phyloP scores from a whole-genome alignment of 495 filamentous ascomycete genomes.

The Hypoxylon subgilvum region DNA sequence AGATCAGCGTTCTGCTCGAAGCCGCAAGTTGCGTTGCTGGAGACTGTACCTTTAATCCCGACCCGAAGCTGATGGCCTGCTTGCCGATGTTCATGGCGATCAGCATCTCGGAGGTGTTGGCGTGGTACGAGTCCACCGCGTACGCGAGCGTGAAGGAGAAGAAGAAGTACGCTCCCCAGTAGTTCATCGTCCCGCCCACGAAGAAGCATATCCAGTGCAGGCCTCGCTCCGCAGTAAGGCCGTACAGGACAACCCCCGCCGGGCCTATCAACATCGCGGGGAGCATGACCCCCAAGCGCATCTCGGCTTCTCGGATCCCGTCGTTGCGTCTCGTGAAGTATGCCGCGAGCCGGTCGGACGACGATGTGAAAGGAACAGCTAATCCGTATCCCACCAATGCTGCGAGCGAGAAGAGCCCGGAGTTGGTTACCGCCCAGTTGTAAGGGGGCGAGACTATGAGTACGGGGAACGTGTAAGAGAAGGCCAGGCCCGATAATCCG shows the following conservation, averaged over 20 bases:
- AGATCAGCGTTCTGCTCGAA: too few relatives aligned
- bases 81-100: constrained; percentile 75
- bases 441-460: constrained; percentile 62
- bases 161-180: constrained; percentile 62
- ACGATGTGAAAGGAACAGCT: constrained; percentile 62
- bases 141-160: constrained; percentile 68
- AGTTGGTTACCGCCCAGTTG: constrained; percentile 61
- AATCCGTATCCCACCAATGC: constrained; percentile 58
- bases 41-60: constrained; percentile 64
- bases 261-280: constrained; percentile 61
- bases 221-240: constrained; percentile 57
- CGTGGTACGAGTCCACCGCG: constrained; percentile 63
- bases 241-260: constrained; percentile 61
- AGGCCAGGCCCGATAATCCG: constrained; percentile 62
- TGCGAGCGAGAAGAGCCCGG: constrained; percentile 62
- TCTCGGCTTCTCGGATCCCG: constrained; percentile 65
- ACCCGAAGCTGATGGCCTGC: constrained; percentile 66
- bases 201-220: constrained; percentile 65
- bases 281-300: constrained; percentile 64
- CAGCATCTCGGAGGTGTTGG: constrained; percentile 66
- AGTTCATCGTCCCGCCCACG: constrained; percentile 58
- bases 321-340: constrained; percentile 60
- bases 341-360: constrained; percentile 63
- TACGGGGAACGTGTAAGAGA: constrained; percentile 66
- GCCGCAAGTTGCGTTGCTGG: too few relatives aligned